Evolutionary conservation across 1,284 basidiomycete species (phyloP), one percentile per base, ranked within the genome.

Genomic region (Meripilus lineatus): DNA sequence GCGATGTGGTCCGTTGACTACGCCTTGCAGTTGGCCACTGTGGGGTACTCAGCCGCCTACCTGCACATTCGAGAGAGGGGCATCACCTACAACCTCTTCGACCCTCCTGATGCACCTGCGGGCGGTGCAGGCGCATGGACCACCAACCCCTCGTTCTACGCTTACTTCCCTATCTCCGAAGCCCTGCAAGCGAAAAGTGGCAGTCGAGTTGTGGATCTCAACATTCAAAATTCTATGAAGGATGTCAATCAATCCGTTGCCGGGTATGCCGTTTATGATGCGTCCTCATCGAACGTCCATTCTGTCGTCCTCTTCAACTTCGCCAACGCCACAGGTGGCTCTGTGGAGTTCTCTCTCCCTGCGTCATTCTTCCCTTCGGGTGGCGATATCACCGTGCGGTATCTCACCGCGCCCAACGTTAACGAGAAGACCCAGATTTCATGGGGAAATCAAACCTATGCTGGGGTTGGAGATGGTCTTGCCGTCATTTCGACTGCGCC

Each of bases 251-350:
- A 61, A 14, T 63, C 64, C 2, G 56, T 60, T 28, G 77, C 77
- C 1, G 78, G 72, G 1, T 87, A 87, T 57, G 78, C 74, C 3
- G 63, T 85, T 17, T 83, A 82, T 62, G 68, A 75, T 45, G 65
- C 68, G 6, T 34, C 43, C 24, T 65, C 69, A 48, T 58, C 56
- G 22, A 60, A 55, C 49, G 68, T 61, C 47, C 65, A 54, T 56
- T 72, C 61, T 49, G 55, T 80, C 3, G 75, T 76, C 4, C 60
- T 87, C 32, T 77, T 85, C 68, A 87, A 85, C 59, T 84, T 70
- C 53, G 66, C 64, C 38, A 72, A 75, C 38, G 44, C 46, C n/a
- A 61, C 63, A 2, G 56, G 57, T 22, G 50, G 44, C 24, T 58
- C 58, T 20, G 54, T 58, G 6, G 62, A 64, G 18, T 69, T 68